Conservation (phyloP, 306 rosid genomes). For the Cotoneaster glaucophyllus region DNA sequence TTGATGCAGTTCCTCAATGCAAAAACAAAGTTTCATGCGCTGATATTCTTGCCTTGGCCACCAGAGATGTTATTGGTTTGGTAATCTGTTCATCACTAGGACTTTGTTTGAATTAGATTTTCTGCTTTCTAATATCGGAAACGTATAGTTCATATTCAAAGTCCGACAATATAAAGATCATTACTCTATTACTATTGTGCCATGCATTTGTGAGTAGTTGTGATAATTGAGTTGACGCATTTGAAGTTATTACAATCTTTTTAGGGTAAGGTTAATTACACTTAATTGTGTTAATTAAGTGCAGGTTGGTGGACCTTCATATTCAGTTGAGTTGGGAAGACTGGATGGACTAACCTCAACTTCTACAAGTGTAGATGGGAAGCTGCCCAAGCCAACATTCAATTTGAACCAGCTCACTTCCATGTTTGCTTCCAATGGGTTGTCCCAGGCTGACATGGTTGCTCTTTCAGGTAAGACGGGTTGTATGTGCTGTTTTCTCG, state of each 20-base stretch:
- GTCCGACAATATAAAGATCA: background rate
- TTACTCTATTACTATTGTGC: background rate
- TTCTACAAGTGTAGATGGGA: constrained; percentile 50
- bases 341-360: constrained; percentile 56
- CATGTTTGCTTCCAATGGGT: constrained; percentile 44
- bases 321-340: constrained; percentile 76
- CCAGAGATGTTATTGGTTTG: constrained; percentile 65
- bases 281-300: background rate
- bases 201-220: background rate
- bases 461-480: constrained; percentile 62
- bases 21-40: constrained; percentile 75
- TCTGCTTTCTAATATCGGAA: background rate
- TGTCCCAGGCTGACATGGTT: constrained; percentile 63
- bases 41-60: constrained; percentile 75
- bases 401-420: constrained; percentile 62
- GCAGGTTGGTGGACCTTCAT: constrained; percentile 76
- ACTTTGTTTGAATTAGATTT: background rate
- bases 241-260: background rate
- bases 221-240: background rate
- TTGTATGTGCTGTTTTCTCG: background rate
- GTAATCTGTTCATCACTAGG: constrained; percentile 4
- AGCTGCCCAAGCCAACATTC: constrained; percentile 52
- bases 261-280: background rate
- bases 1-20: constrained; percentile 60
- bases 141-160: background rate